These are phyloP conservation scores for Acanthamoeba lugdunensis DNA, from an alignment of 208 protist species.

Conservation along the genomic window DNA sequence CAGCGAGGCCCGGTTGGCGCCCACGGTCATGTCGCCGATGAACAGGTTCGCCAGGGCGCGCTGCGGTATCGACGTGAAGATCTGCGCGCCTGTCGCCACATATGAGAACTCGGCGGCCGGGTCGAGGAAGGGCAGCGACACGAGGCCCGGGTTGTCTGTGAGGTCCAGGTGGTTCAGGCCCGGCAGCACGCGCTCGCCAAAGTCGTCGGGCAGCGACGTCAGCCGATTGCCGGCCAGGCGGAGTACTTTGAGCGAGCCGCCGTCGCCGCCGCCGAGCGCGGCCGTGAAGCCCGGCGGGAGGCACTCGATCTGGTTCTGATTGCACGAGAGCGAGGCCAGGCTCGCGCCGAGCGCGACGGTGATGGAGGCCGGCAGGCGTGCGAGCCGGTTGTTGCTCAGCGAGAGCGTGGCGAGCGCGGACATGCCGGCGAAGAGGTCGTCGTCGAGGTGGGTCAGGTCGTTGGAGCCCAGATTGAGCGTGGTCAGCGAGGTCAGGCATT, in stretches of 20 bases:
- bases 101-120: not conserved
- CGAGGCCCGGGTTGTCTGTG: slow-evolving; percentile 27
- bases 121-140: slow-evolving; percentile 32
- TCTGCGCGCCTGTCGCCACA: not conserved
- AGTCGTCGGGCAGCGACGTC: slow-evolving; percentile 13
- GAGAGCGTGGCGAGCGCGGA: not conserved
- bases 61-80: slow-evolving; percentile 25
- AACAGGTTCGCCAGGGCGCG: slow-evolving; percentile 15
- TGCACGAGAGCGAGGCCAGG: slow-evolving; percentile 1
- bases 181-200: not conserved
- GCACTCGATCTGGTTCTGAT: not conserved
- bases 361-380: not conserved
- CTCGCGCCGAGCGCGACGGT: not conserved
- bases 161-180: slow-evolving; percentile 3
- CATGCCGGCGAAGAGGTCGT: slow-evolving; percentile 10
- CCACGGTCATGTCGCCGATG: slow-evolving; percentile 21
- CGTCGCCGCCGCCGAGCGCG: not conserved
- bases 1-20: not conserved
- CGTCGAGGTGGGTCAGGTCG: not conserved
- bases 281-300: not conserved
- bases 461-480: slow-evolving; percentile 27
- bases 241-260: not conserved
- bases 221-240: slow-evolving; percentile 11
- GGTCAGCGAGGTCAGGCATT: not conserved
- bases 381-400: slow-evolving; percentile 11